phyloP scores from a whole-genome alignment of 345 rosid genomes.

The Odontarrhena argentea region DNA sequence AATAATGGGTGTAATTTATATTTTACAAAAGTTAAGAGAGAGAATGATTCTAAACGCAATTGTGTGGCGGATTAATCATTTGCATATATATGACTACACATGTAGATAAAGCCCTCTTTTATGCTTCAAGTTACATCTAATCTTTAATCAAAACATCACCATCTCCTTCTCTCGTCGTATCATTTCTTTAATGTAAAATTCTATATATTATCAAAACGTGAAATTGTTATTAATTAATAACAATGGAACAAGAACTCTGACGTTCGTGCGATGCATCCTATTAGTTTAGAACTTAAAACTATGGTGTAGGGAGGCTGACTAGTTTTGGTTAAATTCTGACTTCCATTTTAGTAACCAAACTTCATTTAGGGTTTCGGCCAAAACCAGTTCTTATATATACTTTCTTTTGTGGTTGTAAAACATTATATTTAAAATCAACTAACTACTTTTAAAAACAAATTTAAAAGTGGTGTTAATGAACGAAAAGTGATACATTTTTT shows the following conservation, averaged over 20 bases:
- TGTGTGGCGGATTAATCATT: conserved; percentile 37
- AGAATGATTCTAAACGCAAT: conserved; percentile 22
- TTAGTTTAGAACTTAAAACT: no score
- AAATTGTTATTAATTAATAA: not conserved
- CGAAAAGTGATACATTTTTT: no score
- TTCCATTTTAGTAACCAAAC: no score
- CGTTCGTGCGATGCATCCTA: conserved; percentile 17
- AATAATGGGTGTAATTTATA: conserved; percentile 11
- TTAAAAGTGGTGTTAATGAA: no score
- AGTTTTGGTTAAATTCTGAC: no score
- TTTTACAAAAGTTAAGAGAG: conserved; percentile 21
- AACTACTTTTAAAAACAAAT: no score
- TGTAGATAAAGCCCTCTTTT: conserved; percentile 22
- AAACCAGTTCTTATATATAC: no score
- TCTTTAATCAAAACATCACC: conserved; percentile 2
- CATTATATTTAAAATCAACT: no score
- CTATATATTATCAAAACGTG: not conserved
- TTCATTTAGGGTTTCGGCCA: no score
- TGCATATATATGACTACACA: conserved; percentile 32
- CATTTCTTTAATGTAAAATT: conserved; percentile 2
- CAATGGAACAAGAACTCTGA: conserved; percentile 10
- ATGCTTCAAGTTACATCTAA: conserved; percentile 18
- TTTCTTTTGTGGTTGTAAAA: no score
- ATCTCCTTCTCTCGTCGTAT: conserved; percentile 1
- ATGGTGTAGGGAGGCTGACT: no score